Percentiles rank a stretch among this genome's conserved stretches.
Evolutionary conservation across 495 filamentous ascomycete genomes (phyloP).

Genomic region (Hyaloscypha bicolor): DNA sequence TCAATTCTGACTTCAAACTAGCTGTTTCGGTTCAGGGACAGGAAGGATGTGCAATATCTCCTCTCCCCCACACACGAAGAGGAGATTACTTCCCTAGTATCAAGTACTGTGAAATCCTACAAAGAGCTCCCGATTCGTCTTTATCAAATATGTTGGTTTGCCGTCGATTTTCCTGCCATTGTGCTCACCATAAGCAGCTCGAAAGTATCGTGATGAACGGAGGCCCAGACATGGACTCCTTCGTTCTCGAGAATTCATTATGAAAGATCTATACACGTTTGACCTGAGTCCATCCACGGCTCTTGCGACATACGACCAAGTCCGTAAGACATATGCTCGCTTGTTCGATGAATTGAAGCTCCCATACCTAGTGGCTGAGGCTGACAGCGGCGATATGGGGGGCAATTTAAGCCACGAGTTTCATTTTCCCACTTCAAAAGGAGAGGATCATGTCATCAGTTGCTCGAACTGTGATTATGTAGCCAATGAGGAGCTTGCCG

Average conservation of each 20-base stretch:
- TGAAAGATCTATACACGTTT: constrained; percentile 99
- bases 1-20: constrained; percentile 36
- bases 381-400: constrained; percentile 95
- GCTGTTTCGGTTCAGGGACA: constrained; percentile 81
- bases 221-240: constrained; percentile 87
- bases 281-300: constrained; percentile 68
- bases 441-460: constrained; percentile 82
- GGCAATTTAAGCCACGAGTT: constrained; percentile 93
- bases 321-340: constrained; percentile 66
- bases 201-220: constrained; percentile 93
- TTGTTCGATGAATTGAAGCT: constrained; percentile 85
- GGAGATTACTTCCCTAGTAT: constrained; percentile 85
- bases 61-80: constrained; percentile 96
- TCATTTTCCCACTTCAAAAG: constrained; percentile 76
- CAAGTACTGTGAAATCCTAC: constrained; percentile 75
- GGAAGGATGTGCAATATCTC: constrained; percentile 73
- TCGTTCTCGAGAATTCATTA: constrained; percentile 89
- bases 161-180: not conserved
- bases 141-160: constrained; percentile 79
- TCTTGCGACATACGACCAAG: constrained; percentile 73
- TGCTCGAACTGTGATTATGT: constrained; percentile 75
- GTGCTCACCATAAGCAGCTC: constrained; percentile 49
- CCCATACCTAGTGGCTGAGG: constrained; percentile 81
- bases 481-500: constrained; percentile 83
- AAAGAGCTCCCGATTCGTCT: constrained; percentile 83